Conservation (phyloP, 1,284 basidiomycete genomes). For the Leucoagaricus sp. region DNA sequence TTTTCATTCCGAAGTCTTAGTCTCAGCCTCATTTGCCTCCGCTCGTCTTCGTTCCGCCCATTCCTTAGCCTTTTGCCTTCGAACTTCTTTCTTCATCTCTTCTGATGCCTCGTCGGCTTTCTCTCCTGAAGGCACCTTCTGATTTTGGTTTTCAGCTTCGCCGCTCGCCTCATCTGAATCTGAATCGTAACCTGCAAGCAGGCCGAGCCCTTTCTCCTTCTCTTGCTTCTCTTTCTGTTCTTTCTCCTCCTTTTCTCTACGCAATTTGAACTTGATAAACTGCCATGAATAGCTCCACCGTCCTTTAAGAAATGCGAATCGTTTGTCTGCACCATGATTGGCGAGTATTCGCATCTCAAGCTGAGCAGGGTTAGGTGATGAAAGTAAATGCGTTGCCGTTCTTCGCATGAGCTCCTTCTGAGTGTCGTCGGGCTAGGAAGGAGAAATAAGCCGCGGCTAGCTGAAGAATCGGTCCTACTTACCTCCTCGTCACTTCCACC, state of each 20-base stretch:
- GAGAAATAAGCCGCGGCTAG: too few relatives aligned
- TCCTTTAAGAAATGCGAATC: constrained; percentile 80
- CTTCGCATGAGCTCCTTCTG: constrained; percentile 73
- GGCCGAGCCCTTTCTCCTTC: constrained; percentile 40
- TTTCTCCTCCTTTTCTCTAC: constrained; percentile 32
- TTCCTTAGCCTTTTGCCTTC: constrained; percentile 53
- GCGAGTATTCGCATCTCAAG: constrained; percentile 88
- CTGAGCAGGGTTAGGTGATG: constrained; percentile 73
- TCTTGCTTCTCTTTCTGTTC: constrained; percentile 31
- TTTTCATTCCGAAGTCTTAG: neutral
- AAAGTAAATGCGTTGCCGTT: constrained; percentile 67
- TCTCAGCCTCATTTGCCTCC: neutral
- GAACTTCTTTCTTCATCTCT: constrained; percentile 44
- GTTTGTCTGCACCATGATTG: constrained; percentile 71
- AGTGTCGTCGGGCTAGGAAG: constrained; percentile 60
- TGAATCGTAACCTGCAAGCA: constrained; percentile 61
- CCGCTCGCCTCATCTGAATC: constrained; percentile 47
- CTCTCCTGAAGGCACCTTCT: neutral
- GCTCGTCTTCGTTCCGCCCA: constrained; percentile 51
- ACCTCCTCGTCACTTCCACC: constrained; percentile 78
- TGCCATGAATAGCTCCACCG: constrained; percentile 70
- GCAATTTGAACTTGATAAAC: constrained; percentile 44
- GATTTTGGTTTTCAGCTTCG: constrained; percentile 20
- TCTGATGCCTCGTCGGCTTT: constrained; percentile 20
- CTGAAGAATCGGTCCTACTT: too few relatives aligned